A percentile compares a stretch with the other conserved stretches of the same genome.
Evolutionary conservation across 2,329 filamentous ascomycete genomes (phyloP).

Genomic region (Mycosphaerella arachidis): DNA sequence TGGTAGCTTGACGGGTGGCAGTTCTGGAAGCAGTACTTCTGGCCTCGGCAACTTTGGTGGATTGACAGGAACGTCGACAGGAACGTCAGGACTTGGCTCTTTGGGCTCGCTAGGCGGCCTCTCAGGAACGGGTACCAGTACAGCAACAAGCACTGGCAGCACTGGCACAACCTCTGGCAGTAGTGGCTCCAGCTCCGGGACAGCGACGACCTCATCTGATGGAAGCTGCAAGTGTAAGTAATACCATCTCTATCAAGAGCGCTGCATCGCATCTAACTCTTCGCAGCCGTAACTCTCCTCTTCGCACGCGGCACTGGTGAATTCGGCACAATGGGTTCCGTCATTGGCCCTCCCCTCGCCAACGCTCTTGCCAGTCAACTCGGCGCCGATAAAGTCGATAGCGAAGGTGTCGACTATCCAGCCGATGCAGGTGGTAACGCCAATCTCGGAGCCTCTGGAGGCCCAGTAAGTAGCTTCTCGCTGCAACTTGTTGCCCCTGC

Average conservation of each 20-base stretch:
- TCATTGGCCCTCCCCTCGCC: conserved; percentile 20
- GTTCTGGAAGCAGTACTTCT: conserved; percentile 1
- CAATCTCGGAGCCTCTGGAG: conserved; percentile 23
- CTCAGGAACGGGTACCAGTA: background rate
- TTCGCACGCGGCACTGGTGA: conserved; percentile 58
- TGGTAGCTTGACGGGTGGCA: background rate
- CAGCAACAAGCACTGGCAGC: background rate
- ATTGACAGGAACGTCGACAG: background rate
- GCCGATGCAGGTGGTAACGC: conserved; percentile 22
- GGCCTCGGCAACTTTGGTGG: background rate
- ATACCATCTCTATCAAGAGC: background rate
- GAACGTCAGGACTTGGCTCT: background rate
- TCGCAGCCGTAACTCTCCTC: conserved; percentile 49
- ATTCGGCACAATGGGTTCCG: conserved; percentile 48
- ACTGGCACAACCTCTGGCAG: background rate
- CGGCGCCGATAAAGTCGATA: conserved; percentile 18
- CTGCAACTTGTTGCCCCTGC: background rate
- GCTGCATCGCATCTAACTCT: conserved; percentile 18
- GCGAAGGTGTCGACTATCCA: conserved; percentile 28
- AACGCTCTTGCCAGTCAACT: conserved; percentile 15
- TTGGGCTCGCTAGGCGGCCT: background rate
- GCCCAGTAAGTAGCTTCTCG: conserved; percentile 7
- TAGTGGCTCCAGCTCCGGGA: background rate
- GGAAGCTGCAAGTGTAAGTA: conserved; percentile 10
- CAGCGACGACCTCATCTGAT: background rate